Percentiles rank a stretch among this genome's conserved stretches.
These are phyloP conservation scores for Xerocomellus chrysenteron DNA, from an alignment of 768 basidiomycete genomes.

Conservation along the genomic window DNA sequence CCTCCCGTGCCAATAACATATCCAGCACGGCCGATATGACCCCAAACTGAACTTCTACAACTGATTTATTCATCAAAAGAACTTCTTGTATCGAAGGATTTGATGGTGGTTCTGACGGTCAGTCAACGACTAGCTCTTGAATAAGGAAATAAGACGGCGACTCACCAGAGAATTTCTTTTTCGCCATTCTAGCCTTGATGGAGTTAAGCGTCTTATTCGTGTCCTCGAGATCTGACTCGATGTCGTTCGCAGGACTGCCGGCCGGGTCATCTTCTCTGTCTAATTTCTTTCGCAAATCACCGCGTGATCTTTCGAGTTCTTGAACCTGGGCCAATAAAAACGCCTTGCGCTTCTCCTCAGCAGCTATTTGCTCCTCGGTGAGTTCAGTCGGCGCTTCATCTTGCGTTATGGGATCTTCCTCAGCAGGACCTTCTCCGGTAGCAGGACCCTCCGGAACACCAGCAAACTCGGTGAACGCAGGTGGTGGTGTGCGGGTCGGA, in stretches of 20 bases:
- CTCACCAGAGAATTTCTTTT: constrained; percentile 22
- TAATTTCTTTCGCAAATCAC: constrained; percentile 5
- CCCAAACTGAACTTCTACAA: neutral
- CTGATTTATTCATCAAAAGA: neutral
- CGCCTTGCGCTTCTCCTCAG: constrained; percentile 20
- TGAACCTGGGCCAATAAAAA: constrained; percentile 19
- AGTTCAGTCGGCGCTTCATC: constrained; percentile 20
- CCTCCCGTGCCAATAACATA: constrained; percentile 7
- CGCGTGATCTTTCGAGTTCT: constrained; percentile 11
- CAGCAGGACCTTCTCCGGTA: constrained; percentile 4
- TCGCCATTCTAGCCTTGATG: constrained; percentile 16
- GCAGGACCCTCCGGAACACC: constrained; percentile 2
- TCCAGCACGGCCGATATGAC: constrained; percentile 13
- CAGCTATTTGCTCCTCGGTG: constrained; percentile 19
- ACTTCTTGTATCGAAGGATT: constrained; percentile 1
- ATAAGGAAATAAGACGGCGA: neutral
- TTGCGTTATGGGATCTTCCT: constrained; percentile 15
- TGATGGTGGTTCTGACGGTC: constrained; percentile 8
- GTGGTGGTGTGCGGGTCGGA: constrained; percentile 23
- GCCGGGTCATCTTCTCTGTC: constrained; percentile 1
- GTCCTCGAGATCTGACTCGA: constrained; percentile 22
- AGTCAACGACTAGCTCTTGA: neutral
- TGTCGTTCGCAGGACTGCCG: neutral
- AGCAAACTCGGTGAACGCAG: constrained; percentile 26
- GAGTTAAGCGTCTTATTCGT: constrained; percentile 2